Evolutionary conservation across 1,139 yeast genomes (phyloP), one percentile per base, ranked within the genome.

Genomic region (Candida pseudoviswanathii): DNA sequence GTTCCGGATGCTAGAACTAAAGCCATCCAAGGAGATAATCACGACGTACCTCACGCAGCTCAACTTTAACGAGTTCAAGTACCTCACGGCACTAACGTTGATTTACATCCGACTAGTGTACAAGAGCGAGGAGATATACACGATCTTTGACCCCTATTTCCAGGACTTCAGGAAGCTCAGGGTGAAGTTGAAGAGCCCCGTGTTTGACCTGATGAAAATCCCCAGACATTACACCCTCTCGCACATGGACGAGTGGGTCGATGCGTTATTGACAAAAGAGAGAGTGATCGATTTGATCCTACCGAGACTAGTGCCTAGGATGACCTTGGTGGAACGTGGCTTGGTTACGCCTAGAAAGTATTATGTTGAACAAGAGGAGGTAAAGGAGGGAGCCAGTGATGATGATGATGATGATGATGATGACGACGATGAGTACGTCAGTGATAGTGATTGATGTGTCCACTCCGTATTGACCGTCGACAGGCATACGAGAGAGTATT

Each of bases 171-270:
- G 89, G 36, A 84, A 82, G 58, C 67, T 84, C 21, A 42, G 69
- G 34, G 22, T 62, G 5, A 64, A 59, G 44, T 50, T 65, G 31
- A 53, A 57, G 31, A 52, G 54, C 3, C 71, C 73, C 34, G 61
- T 75, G 45, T 59, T 73, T 29, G 65, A 67, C 7, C 55, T 56
- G 11, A 43, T 53, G 11, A 63, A 56, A 40, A 54, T 54, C 54
- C 77, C 66, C 2, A 58, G 52, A 24, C 61, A 56, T 62, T 78
- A 58, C 58, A 59, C 50, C 45, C 67, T 74, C 34, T 71, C 71
- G 3, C 68, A 75, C 58, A 73, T 87, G 68, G 95, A 88, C 60
- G 85, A 80, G 58, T 80, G 81, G 66, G 71, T 79, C 0, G 92
- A 88, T 56, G 65, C 63, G 7, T 62, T 87, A 46, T 62, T 86